phyloP scores from a whole-genome alignment of 2,329 filamentous ascomycete genomes.

The Xylaria sp. region DNA sequence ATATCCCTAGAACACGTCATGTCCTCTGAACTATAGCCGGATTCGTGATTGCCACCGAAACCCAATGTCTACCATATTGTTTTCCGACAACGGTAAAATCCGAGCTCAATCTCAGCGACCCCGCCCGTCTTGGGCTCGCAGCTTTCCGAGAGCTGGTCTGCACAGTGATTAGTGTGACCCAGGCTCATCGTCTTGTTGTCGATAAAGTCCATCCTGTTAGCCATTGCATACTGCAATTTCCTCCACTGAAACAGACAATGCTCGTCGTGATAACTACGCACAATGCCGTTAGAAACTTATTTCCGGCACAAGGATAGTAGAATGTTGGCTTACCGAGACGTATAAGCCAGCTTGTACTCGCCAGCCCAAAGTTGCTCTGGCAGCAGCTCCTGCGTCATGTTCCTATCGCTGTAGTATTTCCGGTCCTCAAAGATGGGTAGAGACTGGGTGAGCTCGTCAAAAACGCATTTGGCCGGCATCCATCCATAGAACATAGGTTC shows the following conservation, averaged over 20 bases:
- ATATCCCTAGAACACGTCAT: no score
- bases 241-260: conserved; percentile 42
- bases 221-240: conserved; percentile 41
- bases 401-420: conserved; percentile 35
- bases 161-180: conserved; percentile 40
- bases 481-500: conserved; percentile 42
- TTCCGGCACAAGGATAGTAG: no score
- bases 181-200: conserved; percentile 42
- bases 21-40: no score
- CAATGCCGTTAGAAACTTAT: neutral
- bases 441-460: conserved; percentile 34
- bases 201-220: conserved; percentile 37
- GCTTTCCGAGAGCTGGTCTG: conserved; percentile 35
- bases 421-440: conserved; percentile 40
- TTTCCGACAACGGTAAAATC: conserved; percentile 40
- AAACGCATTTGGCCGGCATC: conserved; percentile 41
- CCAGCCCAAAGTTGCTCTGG: conserved; percentile 36
- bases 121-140: conserved; percentile 34
- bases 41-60: neutral
- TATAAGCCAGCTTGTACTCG: conserved; percentile 35
- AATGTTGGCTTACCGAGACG: conserved; percentile 23
- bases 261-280: conserved; percentile 34
- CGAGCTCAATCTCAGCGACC: conserved; percentile 34
- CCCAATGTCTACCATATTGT: conserved; percentile 31
- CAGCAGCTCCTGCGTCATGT: conserved; percentile 35